These are phyloP conservation scores for Fusarium annulatum DNA, from an alignment of 2,329 filamentous ascomycete genomes.

Conservation along the genomic window DNA sequence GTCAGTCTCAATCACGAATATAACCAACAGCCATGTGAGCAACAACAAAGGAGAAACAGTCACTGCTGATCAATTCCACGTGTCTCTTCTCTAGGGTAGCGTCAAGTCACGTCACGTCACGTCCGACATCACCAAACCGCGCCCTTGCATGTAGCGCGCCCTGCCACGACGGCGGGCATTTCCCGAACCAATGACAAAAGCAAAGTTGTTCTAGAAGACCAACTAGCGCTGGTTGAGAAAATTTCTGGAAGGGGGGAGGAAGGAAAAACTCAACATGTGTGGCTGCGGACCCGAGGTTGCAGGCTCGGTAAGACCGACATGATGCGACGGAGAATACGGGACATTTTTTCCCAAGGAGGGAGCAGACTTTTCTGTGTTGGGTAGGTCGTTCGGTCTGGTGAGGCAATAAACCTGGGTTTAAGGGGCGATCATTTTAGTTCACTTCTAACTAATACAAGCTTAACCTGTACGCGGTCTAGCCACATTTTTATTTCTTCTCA, in stretches of 20 bases:
- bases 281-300: conserved; percentile 27
- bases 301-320: conserved; percentile 26
- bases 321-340: conserved; percentile 13
- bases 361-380: conserved; percentile 11
- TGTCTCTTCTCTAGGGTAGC: conserved; percentile 3
- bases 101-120: background rate
- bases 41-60: background rate
- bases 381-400: conserved; percentile 2
- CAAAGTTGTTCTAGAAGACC: conserved; percentile 18
- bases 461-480: conserved; percentile 10
- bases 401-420: conserved; percentile 9
- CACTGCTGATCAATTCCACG: conserved; percentile 1
- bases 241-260: conserved; percentile 1
- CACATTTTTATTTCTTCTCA: background rate
- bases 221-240: conserved; percentile 11
- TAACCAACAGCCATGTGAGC: background rate
- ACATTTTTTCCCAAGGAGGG: background rate
- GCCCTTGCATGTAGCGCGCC: conserved; percentile 7
- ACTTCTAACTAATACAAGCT: conserved; percentile 2
- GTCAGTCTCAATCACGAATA: background rate
- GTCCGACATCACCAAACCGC: background rate
- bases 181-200: background rate
- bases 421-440: conserved; percentile 25
- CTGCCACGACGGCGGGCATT: background rate
- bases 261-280: background rate